Base-by-base conservation (phyloP, 257 asterid species). In the Verbena officinalis region DNA sequence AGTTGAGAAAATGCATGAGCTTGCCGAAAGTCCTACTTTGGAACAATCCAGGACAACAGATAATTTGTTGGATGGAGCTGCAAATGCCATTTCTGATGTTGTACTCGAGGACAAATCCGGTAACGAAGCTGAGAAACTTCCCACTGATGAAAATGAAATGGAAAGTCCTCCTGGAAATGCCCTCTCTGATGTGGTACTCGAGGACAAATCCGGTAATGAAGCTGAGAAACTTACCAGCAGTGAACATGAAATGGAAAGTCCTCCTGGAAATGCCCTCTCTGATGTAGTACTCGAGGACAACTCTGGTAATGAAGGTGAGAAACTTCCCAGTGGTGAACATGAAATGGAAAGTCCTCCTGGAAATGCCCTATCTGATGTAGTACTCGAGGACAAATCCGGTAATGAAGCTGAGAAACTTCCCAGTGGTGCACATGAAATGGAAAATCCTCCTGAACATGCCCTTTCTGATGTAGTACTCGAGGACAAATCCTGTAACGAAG, bases 101-200 rank as follows among this genome's bases (percentile, higher is more conserved):
- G 16, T 15, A 43, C 20, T 11, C 0, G 20, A 31, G 23, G 48
- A 40, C 8, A 12, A 62, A 34, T 59, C 68, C 56, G 71, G 39
- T 74, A 33, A 40, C 27, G 74, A 64, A 55, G 64, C 54, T 67
- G 59, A 59, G 14, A 68, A 65, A 44, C 19, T 19, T 61, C 42
- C 22, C 14, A 14, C 48, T 49, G 76, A 65, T 22, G 52, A 44
- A 59, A 17, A 58, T 38, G 73, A 43, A 19, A 65, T 42, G 11
- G 72, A 20, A 19, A 60, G 54, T 33, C 15, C 36, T n/a, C 16
- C 11, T 0, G 53, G 5, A 2, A 27, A 27, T 27, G 2, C 33
- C 33, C 2, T 27, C 5, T 27, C 33, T 27, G 33, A 27, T n/a
- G n/a, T n/a, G 33, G 33, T 27, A 43, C 14, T 6, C 1, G 20